Base-by-base conservation (phyloP, 208 protist species). In the Tritrichomonas foetus region DNA sequence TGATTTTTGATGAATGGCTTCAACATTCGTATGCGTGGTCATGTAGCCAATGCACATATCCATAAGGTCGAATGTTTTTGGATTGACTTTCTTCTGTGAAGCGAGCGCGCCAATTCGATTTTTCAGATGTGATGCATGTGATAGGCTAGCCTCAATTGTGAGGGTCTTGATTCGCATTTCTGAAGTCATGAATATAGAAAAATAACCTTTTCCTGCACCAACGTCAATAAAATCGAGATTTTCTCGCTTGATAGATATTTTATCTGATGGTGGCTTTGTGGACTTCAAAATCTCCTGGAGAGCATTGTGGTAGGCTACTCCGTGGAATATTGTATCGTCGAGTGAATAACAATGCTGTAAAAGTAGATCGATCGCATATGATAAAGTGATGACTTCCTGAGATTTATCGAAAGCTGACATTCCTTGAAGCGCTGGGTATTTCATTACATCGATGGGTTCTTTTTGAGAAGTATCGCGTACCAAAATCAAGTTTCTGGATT, bases 151-250 rank as follows among this genome's bases (percentile, higher is more conserved):
- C 57, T 89, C 78, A 57, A 89, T 89, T 36, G 78, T 44, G 3
- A 89, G 22, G 1, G 78, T 89, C 39, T 39, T 41, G 9, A 89
- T 89, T 89, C 47, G 0, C 30, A 89, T 53, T 36, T 89, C 47
- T 20, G 20, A 44, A 9, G 78, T 27, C 25, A 49, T 47, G 39
- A 89, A 89, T 39, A 89, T 39, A 14, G 78, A 89, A 55, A 89
- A 61, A 39, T 89, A 89, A 20, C 78, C 78, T 89, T 89, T 89
- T 89, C 78, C 78, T 27, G 78, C 78, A 47, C 78, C 78, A 89
- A 89, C 78, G 39, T 89, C 78, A 57, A 89, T 57, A 36, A 89
- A 61, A 5, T 20, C 1, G 3, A 89, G 9, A 57, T 89, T 89
- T 89, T 53, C 41, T 27, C 78, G 41, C 16, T 57, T 53, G 33